These are phyloP conservation scores for Penicillium silybi DNA, from an alignment of 495 filamentous ascomycete species.

Conservation along the genomic window DNA sequence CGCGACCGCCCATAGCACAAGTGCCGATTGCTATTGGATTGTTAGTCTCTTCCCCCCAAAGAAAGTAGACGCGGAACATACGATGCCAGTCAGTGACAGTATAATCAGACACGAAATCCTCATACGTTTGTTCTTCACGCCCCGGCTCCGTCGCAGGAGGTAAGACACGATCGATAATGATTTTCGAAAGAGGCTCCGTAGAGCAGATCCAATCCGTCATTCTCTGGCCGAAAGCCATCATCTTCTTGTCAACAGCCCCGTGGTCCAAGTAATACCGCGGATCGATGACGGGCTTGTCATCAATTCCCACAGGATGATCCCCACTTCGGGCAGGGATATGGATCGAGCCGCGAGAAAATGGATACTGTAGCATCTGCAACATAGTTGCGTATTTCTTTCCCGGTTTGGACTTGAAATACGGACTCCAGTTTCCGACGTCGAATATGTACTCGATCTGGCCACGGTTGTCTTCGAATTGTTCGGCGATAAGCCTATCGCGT, in stretches of 20 bases:
- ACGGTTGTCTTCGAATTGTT: slow-evolving; percentile 28
- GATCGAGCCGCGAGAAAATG: slow-evolving; percentile 46
- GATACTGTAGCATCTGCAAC: slow-evolving; percentile 52
- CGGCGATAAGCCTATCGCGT: slow-evolving; percentile 14
- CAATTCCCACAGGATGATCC: slow-evolving; percentile 3
- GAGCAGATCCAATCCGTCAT: slow-evolving; percentile 43
- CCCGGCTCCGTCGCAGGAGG: slow-evolving; percentile 22
- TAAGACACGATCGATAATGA: slow-evolving; percentile 36
- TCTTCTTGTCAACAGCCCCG: slow-evolving; percentile 38
- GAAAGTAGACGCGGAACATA: slow-evolving; percentile 1
- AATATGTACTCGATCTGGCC: slow-evolving; percentile 53
- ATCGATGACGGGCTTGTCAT: slow-evolving; percentile 40
- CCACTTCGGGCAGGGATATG: slow-evolving; percentile 31
- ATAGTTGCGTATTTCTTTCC: slow-evolving; percentile 50
- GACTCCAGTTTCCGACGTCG: slow-evolving; percentile 47
- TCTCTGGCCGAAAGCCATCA: slow-evolving; percentile 34
- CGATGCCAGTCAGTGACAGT: slow-evolving; percentile 42
- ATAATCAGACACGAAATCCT: slow-evolving; percentile 34
- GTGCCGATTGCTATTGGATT: slow-evolving; percentile 38
- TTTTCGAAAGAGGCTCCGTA: slow-evolving; percentile 36
- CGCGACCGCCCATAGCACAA: slow-evolving; percentile 47
- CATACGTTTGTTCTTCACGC: slow-evolving; percentile 23
- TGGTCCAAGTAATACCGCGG: slow-evolving; percentile 39
- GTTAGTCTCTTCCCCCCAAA: neutral
- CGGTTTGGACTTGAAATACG: slow-evolving; percentile 31